These are phyloP conservation scores for Lasiodiplodia sp. DNA, from an alignment of 2,329 filamentous ascomycete species.

Conservation along the genomic window DNA sequence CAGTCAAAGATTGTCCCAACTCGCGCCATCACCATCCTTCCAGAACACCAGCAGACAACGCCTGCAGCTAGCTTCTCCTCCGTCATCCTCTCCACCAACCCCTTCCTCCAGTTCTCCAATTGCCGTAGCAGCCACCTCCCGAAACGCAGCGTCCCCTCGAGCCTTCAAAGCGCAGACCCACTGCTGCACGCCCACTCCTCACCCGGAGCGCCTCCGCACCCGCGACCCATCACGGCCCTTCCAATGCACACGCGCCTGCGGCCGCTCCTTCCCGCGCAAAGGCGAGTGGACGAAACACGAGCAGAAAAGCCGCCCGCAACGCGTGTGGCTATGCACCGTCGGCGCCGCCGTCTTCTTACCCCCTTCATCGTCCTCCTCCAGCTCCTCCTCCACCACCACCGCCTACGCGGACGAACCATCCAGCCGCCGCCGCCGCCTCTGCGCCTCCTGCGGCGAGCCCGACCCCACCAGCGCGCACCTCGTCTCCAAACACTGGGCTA, in stretches of 20 bases:
- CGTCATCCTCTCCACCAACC: background rate
- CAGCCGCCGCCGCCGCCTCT: background rate
- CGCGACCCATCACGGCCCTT: background rate
- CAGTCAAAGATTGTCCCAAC: conserved; percentile 2
- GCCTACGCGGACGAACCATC: background rate
- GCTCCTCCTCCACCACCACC: background rate
- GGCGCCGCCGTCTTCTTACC: background rate
- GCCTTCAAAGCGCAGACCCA: background rate
- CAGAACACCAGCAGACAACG: background rate
- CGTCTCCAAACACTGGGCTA: background rate
- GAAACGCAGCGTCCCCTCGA: background rate
- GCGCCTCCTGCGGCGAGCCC: background rate
- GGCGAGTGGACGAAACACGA: conserved; percentile 22
- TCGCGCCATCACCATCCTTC: background rate
- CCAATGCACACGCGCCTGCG: conserved; percentile 14
- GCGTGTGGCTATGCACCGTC: conserved; percentile 6
- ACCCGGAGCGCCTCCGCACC: background rate
- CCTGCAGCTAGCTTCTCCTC: background rate
- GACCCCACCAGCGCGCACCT: background rate
- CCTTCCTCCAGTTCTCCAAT: background rate
- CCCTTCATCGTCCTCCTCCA: background rate
- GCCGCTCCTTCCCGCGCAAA: background rate
- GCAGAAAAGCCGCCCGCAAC: conserved; percentile 14
- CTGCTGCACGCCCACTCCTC: background rate
- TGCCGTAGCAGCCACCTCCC: background rate